Base-by-base conservation (phyloP, 371 early-diverging fungal genomes). In the Syncephalastrum racemosum region DNA sequence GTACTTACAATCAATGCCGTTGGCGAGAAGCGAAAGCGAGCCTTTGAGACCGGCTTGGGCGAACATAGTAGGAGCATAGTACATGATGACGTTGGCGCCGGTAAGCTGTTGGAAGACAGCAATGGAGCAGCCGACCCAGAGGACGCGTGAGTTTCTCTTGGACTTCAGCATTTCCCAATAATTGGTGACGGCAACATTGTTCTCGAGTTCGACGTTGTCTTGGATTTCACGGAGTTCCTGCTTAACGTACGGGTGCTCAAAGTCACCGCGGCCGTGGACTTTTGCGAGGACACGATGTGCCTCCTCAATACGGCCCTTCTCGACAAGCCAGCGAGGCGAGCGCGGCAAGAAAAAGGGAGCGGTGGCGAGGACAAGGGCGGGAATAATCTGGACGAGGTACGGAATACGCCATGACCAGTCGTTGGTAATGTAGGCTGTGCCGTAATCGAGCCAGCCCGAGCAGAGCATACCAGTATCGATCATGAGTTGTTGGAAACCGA, bases 161-260 rank as follows among this genome's bases (percentile, higher is more conserved):
- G 79, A 88, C 58, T 69, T 68, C 61, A 90, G 67, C 48, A 95
- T 82, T 60, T 92, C 92, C 7, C 55, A 2, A 71, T 92, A 94
- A 50, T 77, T 79, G 56, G 81, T 83, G 15, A 79, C 76, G 16
- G 87, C 84, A 16, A 88, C 72, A 10, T 77, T 76, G 45, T 83
- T 79, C 70, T 96, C 96, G 36, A 83, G 66, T 48, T 77, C 83
- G 31, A 91, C 76, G 48, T 79, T 75, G 36, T 87, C 85, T 63
- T 87, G 70, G 64, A 95, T 91, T 42, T 88, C 87, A 46, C 85
- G 78, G 63, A 81, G 86, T 75, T 95, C 96, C 18, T 80, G 79
- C 16, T 83, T 52, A 18, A 94, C 89, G 18, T 66, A 77, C 22
- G 86, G 71, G 47, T 70, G 71, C 36, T 79, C 70, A 54, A 68